A percentile compares a stretch with the other conserved stretches of the same genome.
These are phyloP conservation scores for Populus pruinosa DNA, from an alignment of 345 rosid species.

Conservation along the genomic window DNA sequence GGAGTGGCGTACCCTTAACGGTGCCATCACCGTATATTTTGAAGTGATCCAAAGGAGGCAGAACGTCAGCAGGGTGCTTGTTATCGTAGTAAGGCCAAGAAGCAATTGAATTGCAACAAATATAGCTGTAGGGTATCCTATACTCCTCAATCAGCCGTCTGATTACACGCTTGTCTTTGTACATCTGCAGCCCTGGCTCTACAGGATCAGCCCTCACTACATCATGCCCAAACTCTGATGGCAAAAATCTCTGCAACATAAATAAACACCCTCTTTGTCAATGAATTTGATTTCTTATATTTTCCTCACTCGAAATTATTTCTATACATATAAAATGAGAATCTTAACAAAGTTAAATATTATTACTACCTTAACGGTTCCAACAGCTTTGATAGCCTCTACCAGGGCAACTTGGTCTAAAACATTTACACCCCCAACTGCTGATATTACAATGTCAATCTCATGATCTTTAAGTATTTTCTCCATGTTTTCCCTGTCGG, in stretches of 20 bases:
- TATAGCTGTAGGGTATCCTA: slow-evolving; percentile 50
- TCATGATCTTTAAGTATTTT: slow-evolving; percentile 41
- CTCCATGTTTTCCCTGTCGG: slow-evolving; percentile 44
- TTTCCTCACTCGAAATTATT: not conserved
- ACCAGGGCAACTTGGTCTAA: slow-evolving; percentile 43
- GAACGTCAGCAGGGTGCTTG: slow-evolving; percentile 53
- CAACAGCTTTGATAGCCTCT: slow-evolving; percentile 52
- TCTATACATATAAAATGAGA: not conserved
- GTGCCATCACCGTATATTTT: slow-evolving; percentile 67
- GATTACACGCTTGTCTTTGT: slow-evolving; percentile 44
- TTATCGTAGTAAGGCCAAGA: slow-evolving; percentile 75
- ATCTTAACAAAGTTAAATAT: not conserved
- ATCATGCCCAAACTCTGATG: slow-evolving; percentile 77
- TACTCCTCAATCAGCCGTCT: slow-evolving; percentile 42
- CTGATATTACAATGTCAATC: slow-evolving; percentile 62
- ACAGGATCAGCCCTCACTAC: slow-evolving; percentile 62
- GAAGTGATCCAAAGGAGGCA: slow-evolving; percentile 61
- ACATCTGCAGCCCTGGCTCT: slow-evolving; percentile 55
- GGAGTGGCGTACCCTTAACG: slow-evolving; percentile 45
- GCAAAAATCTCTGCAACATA: slow-evolving; percentile 52
- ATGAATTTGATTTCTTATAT: not conserved
- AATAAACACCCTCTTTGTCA: not conserved
- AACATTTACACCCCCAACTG: slow-evolving; percentile 35
- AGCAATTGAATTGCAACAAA: slow-evolving; percentile 75
- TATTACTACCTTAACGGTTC: slow-evolving; percentile 49